These are phyloP conservation scores for Streptanthus diversifolius DNA, from an alignment of 345 rosid species.

Conservation along the genomic window DNA sequence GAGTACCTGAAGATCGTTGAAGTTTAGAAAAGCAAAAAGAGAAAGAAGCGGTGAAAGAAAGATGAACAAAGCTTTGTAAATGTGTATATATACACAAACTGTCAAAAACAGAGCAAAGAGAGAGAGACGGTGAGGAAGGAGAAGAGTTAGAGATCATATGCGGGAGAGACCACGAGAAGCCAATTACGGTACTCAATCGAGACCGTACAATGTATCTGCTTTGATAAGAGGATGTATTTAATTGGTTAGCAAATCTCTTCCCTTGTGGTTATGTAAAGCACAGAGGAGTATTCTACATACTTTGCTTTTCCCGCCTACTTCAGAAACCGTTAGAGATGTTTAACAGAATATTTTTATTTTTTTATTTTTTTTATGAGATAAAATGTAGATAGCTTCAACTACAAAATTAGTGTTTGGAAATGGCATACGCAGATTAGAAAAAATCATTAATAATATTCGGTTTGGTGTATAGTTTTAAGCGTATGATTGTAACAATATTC, in stretches of 20 bases:
- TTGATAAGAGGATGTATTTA: background rate
- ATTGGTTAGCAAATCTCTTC: constrained; percentile 7
- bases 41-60: constrained; percentile 31
- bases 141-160: constrained; percentile 5
- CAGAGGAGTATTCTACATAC: constrained; percentile 25
- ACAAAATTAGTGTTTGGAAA: constrained; percentile 13
- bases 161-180: background rate
- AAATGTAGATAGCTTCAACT: constrained; percentile 27
- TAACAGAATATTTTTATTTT: constrained; percentile 16
- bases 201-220: background rate
- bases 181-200: background rate
- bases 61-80: constrained; percentile 18
- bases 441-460: background rate
- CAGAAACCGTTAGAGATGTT: constrained; percentile 35
- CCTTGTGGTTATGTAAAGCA: constrained; percentile 5
- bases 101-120: constrained; percentile 10
- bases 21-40: constrained; percentile 2
- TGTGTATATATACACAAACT: background rate
- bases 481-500: background rate
- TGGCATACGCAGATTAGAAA: background rate
- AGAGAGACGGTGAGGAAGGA: constrained; percentile 9
- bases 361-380: background rate
- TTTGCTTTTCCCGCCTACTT: constrained; percentile 36
- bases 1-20: constrained; percentile 5
- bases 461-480: background rate